A percentile compares a stretch with the other conserved stretches of the same genome.
phyloP scores from a whole-genome alignment of 345 rosid genomes.

The Luvunga scandens region DNA sequence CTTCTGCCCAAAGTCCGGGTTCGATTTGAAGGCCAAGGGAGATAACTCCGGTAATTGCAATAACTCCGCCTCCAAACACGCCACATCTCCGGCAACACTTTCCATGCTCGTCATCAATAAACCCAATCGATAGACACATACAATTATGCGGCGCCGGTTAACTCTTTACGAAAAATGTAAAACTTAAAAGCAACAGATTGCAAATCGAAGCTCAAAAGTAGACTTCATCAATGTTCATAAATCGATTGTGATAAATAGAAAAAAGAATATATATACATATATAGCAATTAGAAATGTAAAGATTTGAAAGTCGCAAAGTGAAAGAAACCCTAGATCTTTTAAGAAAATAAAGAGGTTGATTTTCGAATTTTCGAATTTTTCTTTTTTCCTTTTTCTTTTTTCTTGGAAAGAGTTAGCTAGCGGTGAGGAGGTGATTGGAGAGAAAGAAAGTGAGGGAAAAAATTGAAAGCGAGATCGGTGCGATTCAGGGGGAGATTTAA shows the following conservation, averaged over 20 bases:
- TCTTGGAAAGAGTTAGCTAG: neutral
- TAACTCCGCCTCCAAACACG: conserved; percentile 71
- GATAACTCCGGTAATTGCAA: conserved; percentile 84
- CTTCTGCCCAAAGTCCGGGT: conserved; percentile 65
- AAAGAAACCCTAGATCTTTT: conserved; percentile 47
- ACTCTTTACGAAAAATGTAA: neutral
- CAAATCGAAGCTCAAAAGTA: conserved; percentile 6
- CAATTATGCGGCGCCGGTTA: neutral
- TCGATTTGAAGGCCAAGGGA: conserved; percentile 65
- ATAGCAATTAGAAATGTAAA: neutral
- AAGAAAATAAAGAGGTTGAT: neutral
- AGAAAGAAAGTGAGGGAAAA: conserved; percentile 19
- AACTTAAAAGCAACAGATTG: conserved; percentile 18
- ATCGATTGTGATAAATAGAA: neutral
- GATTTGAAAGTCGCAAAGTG: conserved; percentile 21
- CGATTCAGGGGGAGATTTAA: conserved; percentile 18
- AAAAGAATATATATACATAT: neutral
- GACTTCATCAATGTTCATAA: neutral
- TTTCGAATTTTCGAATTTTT: neutral
- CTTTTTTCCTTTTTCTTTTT: too few relatives aligned
- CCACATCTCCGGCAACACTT: conserved; percentile 48
- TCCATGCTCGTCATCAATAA: conserved; percentile 39
- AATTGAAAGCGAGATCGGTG: conserved; percentile 26
- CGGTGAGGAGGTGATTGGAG: conserved; percentile 12
- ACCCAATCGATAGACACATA: conserved; percentile 27